Evolutionary conservation across 768 basidiomycete genomes (phyloP).

Genomic region (Aureoboletus auriporus): DNA sequence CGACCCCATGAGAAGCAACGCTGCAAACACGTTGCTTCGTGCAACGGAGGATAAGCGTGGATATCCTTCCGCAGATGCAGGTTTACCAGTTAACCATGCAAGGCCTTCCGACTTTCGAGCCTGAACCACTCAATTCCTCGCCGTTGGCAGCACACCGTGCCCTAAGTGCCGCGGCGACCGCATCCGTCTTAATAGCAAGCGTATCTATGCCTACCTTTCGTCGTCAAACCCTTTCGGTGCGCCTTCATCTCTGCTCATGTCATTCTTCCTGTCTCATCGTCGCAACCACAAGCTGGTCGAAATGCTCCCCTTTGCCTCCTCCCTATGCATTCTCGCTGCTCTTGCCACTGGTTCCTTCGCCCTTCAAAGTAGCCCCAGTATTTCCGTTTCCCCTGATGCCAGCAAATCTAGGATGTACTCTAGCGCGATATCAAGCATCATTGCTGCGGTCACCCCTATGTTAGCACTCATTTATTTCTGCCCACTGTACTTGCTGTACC

Average conservation of each 20-base stretch:
- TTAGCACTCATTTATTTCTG: constrained; percentile 45
- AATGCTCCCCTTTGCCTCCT: constrained; percentile 35
- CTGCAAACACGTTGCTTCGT: constrained; percentile 30
- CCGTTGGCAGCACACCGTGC: constrained; percentile 25
- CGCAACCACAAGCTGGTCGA: constrained; percentile 31
- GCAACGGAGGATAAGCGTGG: constrained; percentile 22
- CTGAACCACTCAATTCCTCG: constrained; percentile 24
- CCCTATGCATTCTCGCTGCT: constrained; percentile 31
- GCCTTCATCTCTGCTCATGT: constrained; percentile 15
- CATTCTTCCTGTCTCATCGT: constrained; percentile 7
- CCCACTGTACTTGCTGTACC: constrained; percentile 46
- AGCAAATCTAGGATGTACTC: constrained; percentile 31
- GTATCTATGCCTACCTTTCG: constrained; percentile 25
- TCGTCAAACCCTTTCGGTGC: constrained; percentile 29
- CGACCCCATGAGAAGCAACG: constrained; percentile 21
- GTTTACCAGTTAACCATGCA: constrained; percentile 29
- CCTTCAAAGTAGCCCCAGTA: constrained; percentile 16
- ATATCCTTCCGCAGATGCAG: constrained; percentile 17
- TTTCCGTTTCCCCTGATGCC: constrained; percentile 17
- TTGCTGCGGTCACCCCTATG: constrained; percentile 33
- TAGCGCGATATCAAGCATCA: constrained; percentile 33
- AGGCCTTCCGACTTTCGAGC: constrained; percentile 28
- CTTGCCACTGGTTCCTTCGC: constrained; percentile 31
- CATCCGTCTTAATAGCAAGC: constrained; percentile 28
- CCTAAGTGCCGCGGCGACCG: constrained; percentile 29